Base-by-base conservation (phyloP, 2,329 filamentous ascomycete genomes). In the Aurifilum marmelostoma region DNA sequence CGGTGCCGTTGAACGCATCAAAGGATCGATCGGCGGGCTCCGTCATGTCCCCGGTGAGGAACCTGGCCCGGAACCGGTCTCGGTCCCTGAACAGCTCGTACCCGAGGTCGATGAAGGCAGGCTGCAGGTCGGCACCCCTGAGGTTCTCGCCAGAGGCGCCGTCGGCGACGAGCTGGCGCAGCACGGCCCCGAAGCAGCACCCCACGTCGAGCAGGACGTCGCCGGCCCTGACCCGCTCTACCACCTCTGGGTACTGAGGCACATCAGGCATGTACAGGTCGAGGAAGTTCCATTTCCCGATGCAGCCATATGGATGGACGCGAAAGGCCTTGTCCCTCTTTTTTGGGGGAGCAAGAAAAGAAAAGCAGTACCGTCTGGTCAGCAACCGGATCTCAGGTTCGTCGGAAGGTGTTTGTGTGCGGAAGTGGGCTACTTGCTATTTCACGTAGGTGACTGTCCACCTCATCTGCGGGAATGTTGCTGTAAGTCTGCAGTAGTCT, bases 171-270 rank as follows among this genome's bases (percentile, higher is more conserved):
- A 84, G 75, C 68, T 82, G 80, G 27, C 83, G 80, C 59, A 84
- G 76, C 54, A 81, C 80, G 59, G 84, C 80, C 12, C 81, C 81
- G 67, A 83, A 79, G 71, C 81, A 83, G 74, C 81, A 83, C 9
- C 79, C 81, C 65, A 80, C 76, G 65, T 84, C 82, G 24, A 83
- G 75, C 18, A 79, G 67, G 3, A 65, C 74, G 1, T 72, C 76
- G 21, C 77, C 77, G 18, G 61, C 29, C 21, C 75, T 72, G 3
- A 78, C 70, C 32, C 74, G 76, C 16, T 72, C 66, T 4, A 81
- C 60, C 8, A 80, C 67, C 1, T 68, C 71, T 1, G 73, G 69
- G 72, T 81, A 81, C 18, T 72, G 58, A 2, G 78, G 76, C 41
- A 76, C 75, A n/a, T 71, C 67, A n/a, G 75, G 73, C 41, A 81